Evolutionary conservation across 2,329 filamentous ascomycete genomes (phyloP).

Genomic region (Fusarium paranaense): DNA sequence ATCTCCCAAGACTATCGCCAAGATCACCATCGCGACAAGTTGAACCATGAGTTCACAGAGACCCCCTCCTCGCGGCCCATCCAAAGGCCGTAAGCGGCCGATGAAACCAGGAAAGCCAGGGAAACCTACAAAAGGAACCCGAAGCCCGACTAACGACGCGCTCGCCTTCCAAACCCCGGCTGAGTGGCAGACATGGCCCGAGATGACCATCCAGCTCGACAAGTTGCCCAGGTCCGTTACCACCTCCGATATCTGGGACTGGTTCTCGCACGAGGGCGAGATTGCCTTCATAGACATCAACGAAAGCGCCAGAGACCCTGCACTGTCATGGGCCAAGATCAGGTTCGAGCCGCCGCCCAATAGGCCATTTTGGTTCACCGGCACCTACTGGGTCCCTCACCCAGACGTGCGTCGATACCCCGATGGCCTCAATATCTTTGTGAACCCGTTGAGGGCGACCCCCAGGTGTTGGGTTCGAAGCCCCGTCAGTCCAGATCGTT

Average conservation of each 20-base stretch:
- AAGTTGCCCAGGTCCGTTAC: conserved; percentile 52
- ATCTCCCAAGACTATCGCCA: neutral
- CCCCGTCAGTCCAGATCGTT: conserved; percentile 28
- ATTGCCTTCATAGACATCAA: conserved; percentile 69
- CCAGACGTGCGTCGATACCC: conserved; percentile 34
- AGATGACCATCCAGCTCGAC: conserved; percentile 48
- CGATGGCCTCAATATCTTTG: conserved; percentile 32
- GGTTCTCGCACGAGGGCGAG: conserved; percentile 64
- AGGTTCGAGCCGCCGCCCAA: conserved; percentile 69
- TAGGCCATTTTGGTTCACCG: conserved; percentile 62
- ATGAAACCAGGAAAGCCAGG: neutral
- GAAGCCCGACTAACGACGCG: neutral
- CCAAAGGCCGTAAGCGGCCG: neutral
- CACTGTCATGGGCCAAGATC: conserved; percentile 55
- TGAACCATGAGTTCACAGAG: conserved; percentile 11
- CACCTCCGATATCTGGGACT: conserved; percentile 60
- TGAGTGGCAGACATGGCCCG: conserved; percentile 51
- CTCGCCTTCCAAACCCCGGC: conserved; percentile 2
- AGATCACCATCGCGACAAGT: neutral
- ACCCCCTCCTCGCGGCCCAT: neutral
- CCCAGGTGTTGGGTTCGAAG: conserved; percentile 33
- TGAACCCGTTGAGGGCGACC: conserved; percentile 1
- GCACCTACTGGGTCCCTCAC: conserved; percentile 43
- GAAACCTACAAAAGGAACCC: neutral
- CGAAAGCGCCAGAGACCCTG: neutral